These are phyloP conservation scores for Aspergillus sp. DNA, from an alignment of 2,329 filamentous ascomycete species.

Conservation along the genomic window DNA sequence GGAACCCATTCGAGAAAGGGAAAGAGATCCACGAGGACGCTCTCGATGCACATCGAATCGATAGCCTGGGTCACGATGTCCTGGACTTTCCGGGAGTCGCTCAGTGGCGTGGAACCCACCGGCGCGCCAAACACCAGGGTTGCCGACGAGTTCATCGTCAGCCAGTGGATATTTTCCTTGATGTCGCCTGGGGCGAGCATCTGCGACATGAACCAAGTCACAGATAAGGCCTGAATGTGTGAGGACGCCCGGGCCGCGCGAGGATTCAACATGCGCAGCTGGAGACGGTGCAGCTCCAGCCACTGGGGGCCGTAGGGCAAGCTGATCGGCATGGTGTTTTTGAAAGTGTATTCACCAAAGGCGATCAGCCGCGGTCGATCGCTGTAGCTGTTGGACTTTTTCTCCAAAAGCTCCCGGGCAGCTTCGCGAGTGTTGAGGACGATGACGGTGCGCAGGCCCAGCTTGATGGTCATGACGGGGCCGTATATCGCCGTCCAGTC, in stretches of 20 bases:
- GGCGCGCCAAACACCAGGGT: conserved; percentile 12
- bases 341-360: conserved; percentile 2
- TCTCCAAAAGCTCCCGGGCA: conserved; percentile 8
- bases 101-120: conserved; percentile 1
- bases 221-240: conserved; percentile 9
- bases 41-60: conserved; percentile 21
- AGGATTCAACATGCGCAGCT: conserved; percentile 3
- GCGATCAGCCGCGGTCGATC: conserved; percentile 6
- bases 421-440: conserved; percentile 4
- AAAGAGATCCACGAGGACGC: conserved; percentile 16
- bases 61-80: not conserved
- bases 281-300: conserved; percentile 8
- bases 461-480: conserved; percentile 3
- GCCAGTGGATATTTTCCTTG: conserved; percentile 4
- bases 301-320: conserved; percentile 10
- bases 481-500: conserved; percentile 6
- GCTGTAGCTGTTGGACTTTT: conserved; percentile 6
- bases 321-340: conserved; percentile 1
- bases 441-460: conserved; percentile 3
- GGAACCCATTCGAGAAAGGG: conserved; percentile 5
- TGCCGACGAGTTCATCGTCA: conserved; percentile 7
- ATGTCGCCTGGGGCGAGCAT: conserved; percentile 9
- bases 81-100: too few species aligned
- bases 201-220: conserved; percentile 6
- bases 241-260: conserved; percentile 4